phyloP scores from a whole-genome alignment of 1,284 basidiomycete genomes.

The Wallemia ichthyophaga region DNA sequence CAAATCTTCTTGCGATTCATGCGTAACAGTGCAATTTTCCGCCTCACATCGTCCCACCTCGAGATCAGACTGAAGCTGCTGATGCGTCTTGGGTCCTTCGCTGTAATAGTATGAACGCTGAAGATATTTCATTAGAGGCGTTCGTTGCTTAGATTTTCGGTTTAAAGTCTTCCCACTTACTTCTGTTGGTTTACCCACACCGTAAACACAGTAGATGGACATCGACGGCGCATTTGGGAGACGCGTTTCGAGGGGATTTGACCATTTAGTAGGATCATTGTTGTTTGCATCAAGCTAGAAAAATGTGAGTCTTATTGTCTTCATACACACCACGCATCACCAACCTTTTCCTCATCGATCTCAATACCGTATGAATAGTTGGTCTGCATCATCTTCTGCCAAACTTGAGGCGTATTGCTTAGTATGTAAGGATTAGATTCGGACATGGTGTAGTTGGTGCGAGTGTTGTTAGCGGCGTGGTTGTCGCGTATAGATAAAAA shows the following conservation, averaged over 20 bases:
- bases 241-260: constrained; percentile 72
- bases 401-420: constrained; percentile 49
- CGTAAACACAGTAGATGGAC: constrained; percentile 82
- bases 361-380: constrained; percentile 93
- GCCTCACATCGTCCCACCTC: constrained; percentile 11
- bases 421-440: constrained; percentile 53
- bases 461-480: constrained; percentile 8
- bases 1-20: not conserved
- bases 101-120: constrained; percentile 43
- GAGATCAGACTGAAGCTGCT: constrained; percentile 26
- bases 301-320: constrained; percentile 11
- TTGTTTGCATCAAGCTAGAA: constrained; percentile 14
- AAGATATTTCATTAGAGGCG: not conserved
- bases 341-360: constrained; percentile 31
- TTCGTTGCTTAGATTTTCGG: not conserved
- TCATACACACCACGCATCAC: constrained; percentile 29
- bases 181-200: constrained; percentile 88
- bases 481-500: constrained; percentile 45
- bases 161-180: constrained; percentile 21
- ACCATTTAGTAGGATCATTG: constrained; percentile 35
- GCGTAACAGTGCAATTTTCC: not conserved
- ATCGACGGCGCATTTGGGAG: constrained; percentile 72
- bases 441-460: constrained; percentile 45
- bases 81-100: constrained; percentile 20
- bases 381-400: constrained; percentile 26